Percentiles rank a stretch among this genome's conserved stretches.
These are phyloP conservation scores for Camellia lanceoleosa DNA, from an alignment of 148 eudicot genomes.

Conservation along the genomic window DNA sequence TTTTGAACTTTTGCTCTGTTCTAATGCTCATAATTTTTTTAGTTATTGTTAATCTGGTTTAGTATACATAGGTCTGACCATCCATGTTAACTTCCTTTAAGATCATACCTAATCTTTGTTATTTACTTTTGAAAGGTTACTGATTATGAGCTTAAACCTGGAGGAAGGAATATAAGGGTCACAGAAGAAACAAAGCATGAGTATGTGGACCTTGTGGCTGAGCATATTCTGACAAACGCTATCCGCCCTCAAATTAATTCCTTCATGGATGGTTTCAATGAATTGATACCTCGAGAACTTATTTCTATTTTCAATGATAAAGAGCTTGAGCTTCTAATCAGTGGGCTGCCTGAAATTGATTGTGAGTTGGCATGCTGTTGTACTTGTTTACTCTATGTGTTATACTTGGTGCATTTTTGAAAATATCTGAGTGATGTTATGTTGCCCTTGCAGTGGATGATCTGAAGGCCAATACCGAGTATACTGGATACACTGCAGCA, in stretches of 20 bases:
- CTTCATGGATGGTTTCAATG: slow-evolving; percentile 88
- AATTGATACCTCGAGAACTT: slow-evolving; percentile 80
- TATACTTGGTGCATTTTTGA: not conserved
- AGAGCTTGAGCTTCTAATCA: slow-evolving; percentile 95
- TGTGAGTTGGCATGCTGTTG: slow-evolving; percentile 46
- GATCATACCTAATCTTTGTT: not conserved
- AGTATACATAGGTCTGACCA: not conserved
- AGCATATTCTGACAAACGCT: slow-evolving; percentile 94
- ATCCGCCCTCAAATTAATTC: slow-evolving; percentile 98
- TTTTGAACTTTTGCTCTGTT: not conserved
- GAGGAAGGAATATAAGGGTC: slow-evolving; percentile 92
- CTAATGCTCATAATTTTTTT: not conserved
- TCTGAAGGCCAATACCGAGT: slow-evolving; percentile 91
- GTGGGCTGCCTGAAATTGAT: slow-evolving; percentile 99
- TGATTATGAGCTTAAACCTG: slow-evolving; percentile 96
- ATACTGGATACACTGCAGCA: slow-evolving; percentile 79
- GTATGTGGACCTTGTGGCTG: slow-evolving; percentile 97
- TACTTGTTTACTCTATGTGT: not conserved
- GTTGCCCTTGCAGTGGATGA: slow-evolving; percentile 71
- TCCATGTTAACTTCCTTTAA: not conserved
- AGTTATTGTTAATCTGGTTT: not conserved
- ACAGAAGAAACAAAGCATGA: slow-evolving; percentile 98
- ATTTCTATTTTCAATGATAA: slow-evolving; percentile 92
- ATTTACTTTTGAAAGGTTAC: slow-evolving; percentile 60
- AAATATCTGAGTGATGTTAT: slow-evolving; percentile 12